Percentiles rank a stretch among this genome's conserved stretches.
phyloP scores from a whole-genome alignment of 2,329 filamentous ascomycete genomes.

The Fusarium sp. region DNA sequence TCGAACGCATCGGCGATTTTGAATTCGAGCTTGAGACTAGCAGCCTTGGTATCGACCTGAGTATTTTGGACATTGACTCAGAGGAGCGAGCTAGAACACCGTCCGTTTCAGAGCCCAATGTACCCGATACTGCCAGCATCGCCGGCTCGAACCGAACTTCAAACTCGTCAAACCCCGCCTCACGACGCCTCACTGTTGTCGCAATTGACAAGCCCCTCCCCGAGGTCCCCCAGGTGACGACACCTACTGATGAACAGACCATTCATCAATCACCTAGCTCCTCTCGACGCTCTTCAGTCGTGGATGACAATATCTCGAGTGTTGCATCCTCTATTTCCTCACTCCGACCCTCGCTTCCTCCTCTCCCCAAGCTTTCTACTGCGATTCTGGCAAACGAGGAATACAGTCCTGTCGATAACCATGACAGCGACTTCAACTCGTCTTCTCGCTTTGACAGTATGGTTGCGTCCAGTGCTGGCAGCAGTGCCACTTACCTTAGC shows the following conservation, averaged over 20 bases:
- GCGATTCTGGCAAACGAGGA: slow-evolving; percentile 60
- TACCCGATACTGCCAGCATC: slow-evolving; percentile 51
- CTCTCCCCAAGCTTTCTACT: slow-evolving; percentile 68
- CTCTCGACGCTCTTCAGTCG: slow-evolving; percentile 58
- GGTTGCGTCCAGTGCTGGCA: slow-evolving; percentile 80
- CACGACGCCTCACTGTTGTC: slow-evolving; percentile 54
- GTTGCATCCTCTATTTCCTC: slow-evolving; percentile 61
- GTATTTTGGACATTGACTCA: slow-evolving; percentile 58
- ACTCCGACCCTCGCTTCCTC: slow-evolving; percentile 61
- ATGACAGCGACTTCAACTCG: slow-evolving; percentile 62
- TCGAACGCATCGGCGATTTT: slow-evolving; percentile 91
- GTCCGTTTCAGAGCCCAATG: slow-evolving; percentile 49
- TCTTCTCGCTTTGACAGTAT: slow-evolving; percentile 74
- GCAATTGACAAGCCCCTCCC: slow-evolving; percentile 76
- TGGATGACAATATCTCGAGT: slow-evolving; percentile 56
- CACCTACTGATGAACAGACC: slow-evolving; percentile 49
- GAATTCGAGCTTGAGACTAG: slow-evolving; percentile 78
- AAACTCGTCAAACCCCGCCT: slow-evolving; percentile 52
- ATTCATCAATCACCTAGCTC: slow-evolving; percentile 51
- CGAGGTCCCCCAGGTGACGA: slow-evolving; percentile 67
- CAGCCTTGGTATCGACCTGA: slow-evolving; percentile 66
- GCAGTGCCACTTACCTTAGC: slow-evolving; percentile 81
- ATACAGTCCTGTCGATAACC: slow-evolving; percentile 60
- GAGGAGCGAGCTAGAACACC: slow-evolving; percentile 50
- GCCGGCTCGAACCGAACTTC: slow-evolving; percentile 54